Evolutionary conservation across 2,329 filamentous ascomycete genomes (phyloP).

Genomic region (Pyrenophora graminea): DNA sequence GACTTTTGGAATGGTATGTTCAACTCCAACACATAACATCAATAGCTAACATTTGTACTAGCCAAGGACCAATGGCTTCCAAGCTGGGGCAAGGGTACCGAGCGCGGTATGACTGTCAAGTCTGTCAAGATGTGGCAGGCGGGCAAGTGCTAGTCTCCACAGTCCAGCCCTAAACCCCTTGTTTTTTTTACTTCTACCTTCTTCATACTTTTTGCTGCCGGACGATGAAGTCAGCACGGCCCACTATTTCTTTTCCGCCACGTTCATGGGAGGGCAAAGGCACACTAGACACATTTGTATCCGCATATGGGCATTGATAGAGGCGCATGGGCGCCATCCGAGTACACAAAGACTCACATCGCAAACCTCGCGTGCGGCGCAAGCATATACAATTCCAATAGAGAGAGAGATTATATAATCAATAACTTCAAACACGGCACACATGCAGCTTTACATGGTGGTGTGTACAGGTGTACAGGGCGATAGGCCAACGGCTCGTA

Average conservation of each 20-base stretch:
- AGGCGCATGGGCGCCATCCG: slow-evolving; percentile 7
- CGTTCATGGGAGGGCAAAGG: slow-evolving; percentile 1
- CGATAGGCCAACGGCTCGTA: no score
- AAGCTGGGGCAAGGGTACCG: slow-evolving; percentile 67
- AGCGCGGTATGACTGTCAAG: slow-evolving; percentile 64
- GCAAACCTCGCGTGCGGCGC: no score
- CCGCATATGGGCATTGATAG: slow-evolving; percentile 2
- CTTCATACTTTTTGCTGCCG: not conserved
- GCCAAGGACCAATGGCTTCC: slow-evolving; percentile 63
- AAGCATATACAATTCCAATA: no score
- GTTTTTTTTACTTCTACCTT: not conserved
- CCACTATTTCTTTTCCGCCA: not conserved
- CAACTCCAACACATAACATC: not conserved
- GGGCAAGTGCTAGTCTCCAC: slow-evolving; percentile 25
- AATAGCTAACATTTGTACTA: slow-evolving; percentile 68
- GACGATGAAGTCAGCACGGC: not conserved
- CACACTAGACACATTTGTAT: slow-evolving; percentile 3
- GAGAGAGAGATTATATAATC: no score
- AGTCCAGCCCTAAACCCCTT: not conserved
- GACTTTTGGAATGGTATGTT: slow-evolving; percentile 34
- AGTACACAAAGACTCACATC: no score
- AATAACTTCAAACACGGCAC: no score
- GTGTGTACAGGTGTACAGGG: no score
- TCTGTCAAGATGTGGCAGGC: slow-evolving; percentile 62
- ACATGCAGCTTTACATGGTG: no score